phyloP scores from a whole-genome alignment of 768 basidiomycete genomes.

The Paxillus ammoniavirescens region DNA sequence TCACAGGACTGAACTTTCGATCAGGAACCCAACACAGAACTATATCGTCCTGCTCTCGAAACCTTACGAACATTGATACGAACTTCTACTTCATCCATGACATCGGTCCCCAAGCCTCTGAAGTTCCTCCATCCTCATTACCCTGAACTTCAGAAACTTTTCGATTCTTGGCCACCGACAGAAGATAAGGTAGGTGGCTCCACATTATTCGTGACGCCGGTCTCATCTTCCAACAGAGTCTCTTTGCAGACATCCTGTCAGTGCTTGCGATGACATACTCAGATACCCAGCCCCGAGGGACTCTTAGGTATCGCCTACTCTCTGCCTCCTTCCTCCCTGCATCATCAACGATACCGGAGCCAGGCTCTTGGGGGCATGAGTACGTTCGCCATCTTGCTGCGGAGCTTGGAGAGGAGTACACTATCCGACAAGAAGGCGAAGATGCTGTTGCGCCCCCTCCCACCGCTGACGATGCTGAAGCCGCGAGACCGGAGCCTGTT shows the following conservation, averaged over 20 bases:
- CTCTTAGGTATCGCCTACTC: constrained; percentile 87
- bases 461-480: constrained; percentile 28
- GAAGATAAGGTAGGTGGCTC: constrained; percentile 53
- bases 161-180: constrained; percentile 77
- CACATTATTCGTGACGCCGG: neutral
- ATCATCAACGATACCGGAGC: constrained; percentile 72
- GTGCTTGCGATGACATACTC: constrained; percentile 99
- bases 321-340: constrained; percentile 67
- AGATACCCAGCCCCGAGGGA: constrained; percentile 94
- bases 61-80: constrained; percentile 90
- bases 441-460: constrained; percentile 23
- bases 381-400: constrained; percentile 96
- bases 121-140: constrained; percentile 98
- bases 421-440: constrained; percentile 59
- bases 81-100: constrained; percentile 98
- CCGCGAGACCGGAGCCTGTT: constrained; percentile 32
- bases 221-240: constrained; percentile 50
- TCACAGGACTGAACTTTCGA: constrained; percentile 14
- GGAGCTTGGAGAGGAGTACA: constrained; percentile 93
- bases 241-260: constrained; percentile 96
- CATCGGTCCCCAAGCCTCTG: constrained; percentile 96
- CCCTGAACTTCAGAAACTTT: constrained; percentile 78
- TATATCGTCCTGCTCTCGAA: constrained; percentile 90
- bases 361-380: constrained; percentile 99
- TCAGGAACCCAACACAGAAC: constrained; percentile 82